phyloP scores from a whole-genome alignment of 495 filamentous ascomycete genomes.

The Penicillium malachiteum region DNA sequence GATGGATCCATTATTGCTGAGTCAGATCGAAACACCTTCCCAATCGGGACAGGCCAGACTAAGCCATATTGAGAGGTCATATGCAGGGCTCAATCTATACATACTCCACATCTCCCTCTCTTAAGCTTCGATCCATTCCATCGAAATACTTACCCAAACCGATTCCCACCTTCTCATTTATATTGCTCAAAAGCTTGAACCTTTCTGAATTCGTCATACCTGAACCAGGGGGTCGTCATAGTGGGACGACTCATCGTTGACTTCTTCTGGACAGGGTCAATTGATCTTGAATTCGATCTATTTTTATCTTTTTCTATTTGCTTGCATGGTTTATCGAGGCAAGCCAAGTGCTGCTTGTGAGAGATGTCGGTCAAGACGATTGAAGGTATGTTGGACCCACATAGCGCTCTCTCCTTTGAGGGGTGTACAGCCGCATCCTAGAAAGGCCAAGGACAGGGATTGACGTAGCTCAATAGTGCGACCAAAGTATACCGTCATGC shows the following conservation, averaged over 20 bases:
- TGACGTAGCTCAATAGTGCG: constrained; percentile 3
- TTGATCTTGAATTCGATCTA: neutral
- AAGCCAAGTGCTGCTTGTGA: constrained; percentile 22
- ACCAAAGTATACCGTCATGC: constrained; percentile 9
- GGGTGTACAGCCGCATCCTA: neutral
- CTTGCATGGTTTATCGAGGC: constrained; percentile 24
- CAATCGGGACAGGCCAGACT: neutral
- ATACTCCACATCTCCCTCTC: neutral
- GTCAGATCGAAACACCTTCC: constrained; percentile 4
- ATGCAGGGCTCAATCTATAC: neutral
- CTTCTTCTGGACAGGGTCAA: neutral
- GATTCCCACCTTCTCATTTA: neutral
- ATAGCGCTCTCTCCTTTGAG: neutral
- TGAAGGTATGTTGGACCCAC: constrained; percentile 16
- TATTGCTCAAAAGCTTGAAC: neutral
- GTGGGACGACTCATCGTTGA: neutral
- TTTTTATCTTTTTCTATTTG: neutral
- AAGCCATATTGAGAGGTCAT: neutral
- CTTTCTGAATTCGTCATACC: neutral
- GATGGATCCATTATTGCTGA: neutral
- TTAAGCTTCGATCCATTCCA: neutral
- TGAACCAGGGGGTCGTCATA: neutral
- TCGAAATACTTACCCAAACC: constrained; percentile 1
- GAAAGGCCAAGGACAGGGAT: neutral
- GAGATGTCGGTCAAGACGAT: constrained; percentile 21